Base-by-base conservation (phyloP, 2,329 filamentous ascomycete genomes). In the Trichoderma oligosporum region DNA sequence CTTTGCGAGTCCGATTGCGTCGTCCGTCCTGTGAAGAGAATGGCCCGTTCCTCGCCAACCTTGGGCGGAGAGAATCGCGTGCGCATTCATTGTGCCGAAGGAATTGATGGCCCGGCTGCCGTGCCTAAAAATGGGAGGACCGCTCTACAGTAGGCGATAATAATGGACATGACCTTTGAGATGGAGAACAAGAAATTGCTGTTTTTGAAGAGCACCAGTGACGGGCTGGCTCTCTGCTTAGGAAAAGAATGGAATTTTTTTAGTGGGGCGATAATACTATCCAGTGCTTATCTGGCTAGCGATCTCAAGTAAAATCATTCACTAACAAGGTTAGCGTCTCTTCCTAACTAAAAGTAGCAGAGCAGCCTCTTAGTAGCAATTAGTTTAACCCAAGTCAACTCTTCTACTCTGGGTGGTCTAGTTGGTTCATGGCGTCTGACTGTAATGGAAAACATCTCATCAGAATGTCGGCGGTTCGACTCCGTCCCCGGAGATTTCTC, bases 21-120 rank as follows among this genome's bases (percentile, higher is more conserved):
- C 85, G 76, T 82, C 79, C 16, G 78, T 84, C 60, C 87, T 82
- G 69, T 96, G 91, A 24, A 97, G 86, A 1, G 91, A 90, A 73
- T 96, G 90, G 62, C 93, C 93, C 35, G 85, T 83, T 63, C 93
- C 93, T 59, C 87, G 85, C 93, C 93, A 97, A 70, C 93, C 93
- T 72, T 96, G 91, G 64, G 85, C 82, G 64, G 86, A 85, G 65
- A 97, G 85, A 66, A 94, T 87, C 66, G 87, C 87, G 71, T 88
- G 82, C 56, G 92, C 88, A 73, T 97, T 82, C 92, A 97, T 97
- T 20, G 39, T 44, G 24, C 20, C 41, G 16, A 11, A 29, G 6
- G 6, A 12, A 20, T 22, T 31, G 24, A n/a, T 24, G 22, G 41
- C 14, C 36, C 41, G 22, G 12, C 24, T 31, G 2, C 16, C 24